Base-by-base conservation (phyloP, 495 filamentous ascomycete species). In the Astrothelium macrocarpum region DNA sequence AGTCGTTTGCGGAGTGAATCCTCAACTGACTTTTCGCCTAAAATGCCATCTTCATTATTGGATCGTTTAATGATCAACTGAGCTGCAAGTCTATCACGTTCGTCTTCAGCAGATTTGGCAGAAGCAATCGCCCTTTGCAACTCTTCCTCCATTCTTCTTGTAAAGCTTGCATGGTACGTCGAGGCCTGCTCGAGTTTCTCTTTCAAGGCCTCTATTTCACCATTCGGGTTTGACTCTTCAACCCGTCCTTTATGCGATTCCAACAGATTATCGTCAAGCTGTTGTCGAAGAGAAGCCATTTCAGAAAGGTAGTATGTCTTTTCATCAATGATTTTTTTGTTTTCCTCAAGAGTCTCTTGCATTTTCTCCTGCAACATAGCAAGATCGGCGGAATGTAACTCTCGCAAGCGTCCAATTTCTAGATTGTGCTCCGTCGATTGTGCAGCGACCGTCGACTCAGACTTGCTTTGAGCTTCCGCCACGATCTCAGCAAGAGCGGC, bases 381-480 rank as follows among this genome's bases (percentile, higher is more conserved):
- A 28, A 56, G 25, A 28, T 56, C 49, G 10, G 25, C 25, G 2
- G 49, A 56, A 56, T 56, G 49, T 2, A 29, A 56, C 25, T 26
- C 25, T 29, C 49, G 49, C 25, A 56, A 29, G 49, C 9, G 9
- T 2, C 16, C 49, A 9, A 56, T n/a, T 2, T 56, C 49, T 56
- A 29, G 16, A 2, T 56, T 20, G 49, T 56, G 49, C 20, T 56
- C 23, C 49, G 49, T 20, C 49, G 49, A 12, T 56, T 20, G 49
- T 9, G 49, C 49, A 56, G n/a, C 10, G 49, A 56, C 25, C 20
- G 12, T 20, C 20, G 49, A 56, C 49, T 56, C 49, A 56, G 49
- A 56, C 49, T 56, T 56, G 49, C 49, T 56, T 56, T 56, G 20
- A 56, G 49, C 49, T 11, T 56, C 25, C 49, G 49, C 49, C 49